Conservation (phyloP, 2,329 filamentous ascomycete species). For the Rhytidhysteron rufulum region DNA sequence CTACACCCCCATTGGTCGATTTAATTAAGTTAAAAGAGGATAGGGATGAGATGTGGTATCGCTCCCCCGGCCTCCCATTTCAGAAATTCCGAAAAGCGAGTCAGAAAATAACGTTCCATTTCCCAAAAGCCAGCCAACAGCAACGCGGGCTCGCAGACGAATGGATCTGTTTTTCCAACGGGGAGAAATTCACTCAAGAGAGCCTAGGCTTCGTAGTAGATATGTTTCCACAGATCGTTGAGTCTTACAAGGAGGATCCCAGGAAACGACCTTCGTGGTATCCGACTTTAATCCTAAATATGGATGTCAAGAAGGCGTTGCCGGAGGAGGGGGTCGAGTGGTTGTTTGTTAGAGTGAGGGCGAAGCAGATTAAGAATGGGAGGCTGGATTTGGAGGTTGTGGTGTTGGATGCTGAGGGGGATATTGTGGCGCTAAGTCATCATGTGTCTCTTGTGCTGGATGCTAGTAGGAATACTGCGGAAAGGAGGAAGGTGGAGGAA, state of each 20-base stretch:
- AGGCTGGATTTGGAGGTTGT: conserved; percentile 71
- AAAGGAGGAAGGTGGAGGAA: conserved; percentile 38
- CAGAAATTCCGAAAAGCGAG: conserved; percentile 48
- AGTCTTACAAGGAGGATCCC: conserved; percentile 40
- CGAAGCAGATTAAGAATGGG: conserved; percentile 67
- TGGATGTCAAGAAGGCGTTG: conserved; percentile 72
- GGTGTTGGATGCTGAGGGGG: conserved; percentile 60
- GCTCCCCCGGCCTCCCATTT: conserved; percentile 42
- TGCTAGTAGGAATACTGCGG: conserved; percentile 60
- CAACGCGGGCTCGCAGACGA: conserved; percentile 52
- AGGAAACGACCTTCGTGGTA: conserved; percentile 7
- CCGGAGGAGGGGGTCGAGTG: conserved; percentile 67
- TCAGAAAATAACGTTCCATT: conserved; percentile 49
- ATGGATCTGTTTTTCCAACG: conserved; percentile 62
- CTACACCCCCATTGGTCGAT: conserved; percentile 41
- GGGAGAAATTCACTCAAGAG: conserved; percentile 60
- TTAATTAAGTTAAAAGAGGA: conserved; percentile 40
- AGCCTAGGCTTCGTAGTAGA: conserved; percentile 65
- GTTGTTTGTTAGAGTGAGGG: conserved; percentile 62
- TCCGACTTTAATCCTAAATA: conserved; percentile 57
- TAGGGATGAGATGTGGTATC: conserved; percentile 47
- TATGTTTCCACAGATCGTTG: conserved; percentile 64
- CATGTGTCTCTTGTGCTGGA: conserved; percentile 64
- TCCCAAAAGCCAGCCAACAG: conserved; percentile 46
- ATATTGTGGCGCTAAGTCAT: conserved; percentile 64